phyloP scores from a whole-genome alignment of 1,284 basidiomycete species.

The Porodaedalea pini region DNA sequence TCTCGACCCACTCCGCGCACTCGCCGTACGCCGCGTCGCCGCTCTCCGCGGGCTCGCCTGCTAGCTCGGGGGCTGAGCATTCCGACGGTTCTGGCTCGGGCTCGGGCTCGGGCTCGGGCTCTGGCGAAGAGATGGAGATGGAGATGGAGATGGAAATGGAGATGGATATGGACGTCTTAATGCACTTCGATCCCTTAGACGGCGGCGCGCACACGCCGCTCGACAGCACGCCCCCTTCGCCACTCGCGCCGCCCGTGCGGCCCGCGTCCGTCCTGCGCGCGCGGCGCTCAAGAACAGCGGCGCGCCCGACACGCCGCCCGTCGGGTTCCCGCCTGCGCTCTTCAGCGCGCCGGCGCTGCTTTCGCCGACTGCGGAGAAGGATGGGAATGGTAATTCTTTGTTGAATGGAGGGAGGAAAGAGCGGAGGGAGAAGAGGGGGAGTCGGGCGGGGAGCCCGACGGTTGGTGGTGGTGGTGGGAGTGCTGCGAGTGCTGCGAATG shows the following conservation, averaged over 20 bases:
- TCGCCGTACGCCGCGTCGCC: conserved; percentile 12
- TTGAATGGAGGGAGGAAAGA: background rate
- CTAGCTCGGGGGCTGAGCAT: background rate
- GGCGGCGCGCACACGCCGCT: conserved; percentile 8
- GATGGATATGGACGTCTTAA: conserved; percentile 21
- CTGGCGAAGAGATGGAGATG: background rate
- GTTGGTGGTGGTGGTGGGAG: background rate
- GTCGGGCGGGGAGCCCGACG: background rate
- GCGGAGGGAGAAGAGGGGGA: background rate
- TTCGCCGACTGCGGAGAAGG: background rate
- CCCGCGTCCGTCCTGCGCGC: conserved; percentile 6
- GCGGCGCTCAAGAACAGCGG: background rate
- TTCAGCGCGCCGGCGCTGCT: conserved; percentile 9
- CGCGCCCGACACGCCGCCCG: background rate
- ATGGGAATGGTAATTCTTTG: background rate
- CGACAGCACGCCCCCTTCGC: conserved; percentile 7
- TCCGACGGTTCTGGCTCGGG: background rate
- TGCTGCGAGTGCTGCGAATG: background rate
- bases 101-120: background rate
- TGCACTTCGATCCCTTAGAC: conserved; percentile 24
- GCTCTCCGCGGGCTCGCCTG: conserved; percentile 4
- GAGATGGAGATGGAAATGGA: background rate
- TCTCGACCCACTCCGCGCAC: conserved; percentile 3
- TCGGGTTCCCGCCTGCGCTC: conserved; percentile 14
- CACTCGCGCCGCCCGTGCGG: conserved; percentile 3